These are phyloP conservation scores for Phytopythium kandeliae DNA, from an alignment of 352 stramenopile genomes.

Conservation along the genomic window DNA sequence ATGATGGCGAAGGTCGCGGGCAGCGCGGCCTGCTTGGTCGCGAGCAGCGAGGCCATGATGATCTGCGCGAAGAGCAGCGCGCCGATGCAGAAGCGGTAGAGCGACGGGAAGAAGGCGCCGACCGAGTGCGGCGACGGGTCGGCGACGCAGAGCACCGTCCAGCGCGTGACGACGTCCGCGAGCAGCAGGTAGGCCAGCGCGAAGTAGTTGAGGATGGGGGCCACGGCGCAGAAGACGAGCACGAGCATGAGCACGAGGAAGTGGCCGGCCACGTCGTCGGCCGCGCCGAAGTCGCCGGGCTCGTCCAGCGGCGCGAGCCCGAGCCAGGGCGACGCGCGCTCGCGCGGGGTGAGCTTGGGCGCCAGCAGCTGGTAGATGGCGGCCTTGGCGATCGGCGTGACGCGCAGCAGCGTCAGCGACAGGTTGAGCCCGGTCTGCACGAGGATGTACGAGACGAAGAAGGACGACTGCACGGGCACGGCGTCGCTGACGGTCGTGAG, in stretches of 20 bases:
- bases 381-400: conserved; percentile 69
- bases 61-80: conserved; percentile 76
- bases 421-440: conserved; percentile 70
- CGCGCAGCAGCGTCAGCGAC: conserved; percentile 60
- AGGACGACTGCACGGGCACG: conserved; percentile 71
- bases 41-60: conserved; percentile 66
- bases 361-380: conserved; percentile 71
- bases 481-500: conserved; percentile 51
- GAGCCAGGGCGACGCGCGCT: conserved; percentile 65
- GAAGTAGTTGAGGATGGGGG: conserved; percentile 80
- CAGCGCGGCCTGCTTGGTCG: conserved; percentile 65
- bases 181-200: conserved; percentile 60
- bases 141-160: conserved; percentile 62
- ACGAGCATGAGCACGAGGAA: conserved; percentile 73
- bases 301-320: conserved; percentile 51
- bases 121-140: conserved; percentile 64
- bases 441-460: conserved; percentile 78
- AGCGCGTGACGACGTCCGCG: conserved; percentile 73
- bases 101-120: conserved; percentile 68
- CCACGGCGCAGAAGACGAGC: conserved; percentile 67
- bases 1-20: conserved; percentile 55
- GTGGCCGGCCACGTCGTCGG: conserved; percentile 59
- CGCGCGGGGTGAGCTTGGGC: conserved; percentile 73
- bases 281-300: conserved; percentile 53
- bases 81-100: conserved; percentile 78